Evolutionary conservation across 805 yeast genomes (phyloP).

Genomic region (Zygosaccharomyces pseudorouxii): DNA sequence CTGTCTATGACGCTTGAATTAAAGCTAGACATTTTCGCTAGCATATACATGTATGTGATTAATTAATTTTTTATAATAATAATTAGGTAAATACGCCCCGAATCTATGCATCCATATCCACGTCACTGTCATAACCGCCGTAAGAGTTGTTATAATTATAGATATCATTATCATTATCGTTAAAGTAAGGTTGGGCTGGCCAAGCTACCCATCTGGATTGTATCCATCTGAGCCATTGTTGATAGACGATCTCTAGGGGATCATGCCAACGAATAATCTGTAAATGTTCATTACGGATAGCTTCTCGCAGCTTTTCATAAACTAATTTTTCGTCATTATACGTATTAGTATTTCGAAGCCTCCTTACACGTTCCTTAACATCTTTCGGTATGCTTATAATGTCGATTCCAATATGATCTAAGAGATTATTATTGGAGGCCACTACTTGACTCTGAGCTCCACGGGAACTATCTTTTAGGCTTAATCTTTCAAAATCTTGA

Average conservation of each 20-base stretch:
- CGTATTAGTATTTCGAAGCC: not conserved
- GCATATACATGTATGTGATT: conserved; percentile 1
- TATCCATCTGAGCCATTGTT: conserved; percentile 34
- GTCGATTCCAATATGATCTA: not conserved
- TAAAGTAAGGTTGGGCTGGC: not conserved
- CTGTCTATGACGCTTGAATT: conserved; percentile 34
- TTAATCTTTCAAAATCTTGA: conserved; percentile 32
- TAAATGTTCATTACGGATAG: conserved; percentile 24
- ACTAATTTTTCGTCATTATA: conserved; percentile 13
- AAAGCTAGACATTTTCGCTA: not conserved
- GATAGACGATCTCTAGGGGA: conserved; percentile 17
- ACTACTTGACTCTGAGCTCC: conserved; percentile 4
- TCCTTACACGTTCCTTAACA: conserved; percentile 2
- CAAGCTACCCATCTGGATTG: conserved; percentile 7
- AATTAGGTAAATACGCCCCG: not conserved
- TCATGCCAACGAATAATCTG: conserved; percentile 32
- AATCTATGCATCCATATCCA: conserved; percentile 7
- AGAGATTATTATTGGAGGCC: not conserved
- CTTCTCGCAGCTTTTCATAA: conserved; percentile 24
- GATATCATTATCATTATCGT: conserved; percentile 1
- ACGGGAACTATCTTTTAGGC: conserved; percentile 9
- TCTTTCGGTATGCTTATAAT: conserved; percentile 4
- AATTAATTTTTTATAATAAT: not conserved
- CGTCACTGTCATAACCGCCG: conserved; percentile 5
- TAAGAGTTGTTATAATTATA: not conserved